Evolutionary conservation across 2,329 filamentous ascomycete genomes (phyloP), one percentile per base, ranked within the genome.

Genomic region (Tympanopsis confertula): DNA sequence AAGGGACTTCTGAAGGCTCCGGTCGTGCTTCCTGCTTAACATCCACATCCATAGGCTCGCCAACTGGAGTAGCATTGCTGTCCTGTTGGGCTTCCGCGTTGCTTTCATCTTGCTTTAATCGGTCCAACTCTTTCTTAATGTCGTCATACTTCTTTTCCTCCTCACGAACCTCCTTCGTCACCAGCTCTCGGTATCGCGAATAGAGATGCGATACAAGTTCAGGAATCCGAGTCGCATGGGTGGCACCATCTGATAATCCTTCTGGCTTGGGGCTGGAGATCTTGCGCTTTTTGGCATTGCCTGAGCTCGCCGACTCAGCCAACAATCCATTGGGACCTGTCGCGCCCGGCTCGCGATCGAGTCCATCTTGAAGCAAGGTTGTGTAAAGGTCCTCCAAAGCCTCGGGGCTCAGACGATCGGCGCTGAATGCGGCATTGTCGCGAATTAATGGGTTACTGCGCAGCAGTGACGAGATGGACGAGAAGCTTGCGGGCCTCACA

Each of bases 361-460:
- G 58, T 56, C 91, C 86, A 47, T 93, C 82, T 46, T 75, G 74
- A 54, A 95, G 59, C 41, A 94, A 63, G 41, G 75, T 71, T 46
- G 87, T 63, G 56, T 93, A 95, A 38, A 91, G 69, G 51, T 82
- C 74, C 57, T 84, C 78, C 47, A 96, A 66, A 32, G 86, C 75
- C 57, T 88, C 83, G 5, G 87, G 77, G 35, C 69, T 82, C 54
- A 96, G 63, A 44, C 88, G 77, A 49, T 69, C 64, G 47, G 74
- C 69, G 66, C 94, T 82, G 62, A 82, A 94, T 22, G 70, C 70
- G 33, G 68, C 67, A 58, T 79, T 78, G 50, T 78, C 69, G 49
- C 74, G 78, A 54, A 96, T 69, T 44, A 86, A 68, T 14, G 73
- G 66, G 55, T 93, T 87, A 51, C 69, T 77, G 58, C 73, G 80